Base-by-base conservation (phyloP, 2,329 filamentous ascomycete genomes). In the Fulvia fulva region DNA sequence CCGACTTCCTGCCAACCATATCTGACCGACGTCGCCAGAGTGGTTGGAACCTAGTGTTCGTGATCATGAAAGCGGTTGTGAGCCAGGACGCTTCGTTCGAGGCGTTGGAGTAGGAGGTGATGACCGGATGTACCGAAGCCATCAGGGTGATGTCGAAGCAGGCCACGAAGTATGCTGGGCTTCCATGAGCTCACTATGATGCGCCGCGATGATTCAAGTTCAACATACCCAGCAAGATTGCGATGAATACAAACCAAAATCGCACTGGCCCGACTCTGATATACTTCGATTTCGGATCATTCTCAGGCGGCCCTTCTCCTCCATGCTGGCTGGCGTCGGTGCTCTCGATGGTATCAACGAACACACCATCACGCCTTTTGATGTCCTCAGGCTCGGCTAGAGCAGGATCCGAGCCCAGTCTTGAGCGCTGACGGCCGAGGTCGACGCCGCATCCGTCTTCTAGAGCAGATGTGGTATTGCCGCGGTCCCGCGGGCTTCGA, bases 11-110 rank as follows among this genome's bases (percentile, higher is more conserved):
- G 5, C 55, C 55, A 58, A 91, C 75, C 0, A 87, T 85, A 73
- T 93, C 89, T 1, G 88, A 91, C 1, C 91, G 71, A 1, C 89
- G 82, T 2, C 88, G 89, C 63, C 90, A 83, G 1, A 93, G 75
- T 0, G 90, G 89, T 73, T 91, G 87, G 57, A 90, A 87, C 23
- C 87, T 84, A 1, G 89, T 91, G 3, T 85, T 89, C 0, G 89
- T 91, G 37, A 94, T 79, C 34, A 93, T 74, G 63, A 91, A 93
- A 0, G 88, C 84, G 0, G 89, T 93, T 1, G 88, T 91, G 4
- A 93, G 79, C 90, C 90, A 94, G 1, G 89, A 91, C 2, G 90
- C 90, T 49, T 85, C 85, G 71, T 93, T 91, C 30, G 88, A 89
- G 51, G 87, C 83, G 60, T 86, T 77, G 73, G 93, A 93, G 71